Evolutionary conservation across 2,329 filamentous ascomycete genomes (phyloP), one percentile per base, ranked within the genome.

Genomic region (Scolecobasidium constrictum): DNA sequence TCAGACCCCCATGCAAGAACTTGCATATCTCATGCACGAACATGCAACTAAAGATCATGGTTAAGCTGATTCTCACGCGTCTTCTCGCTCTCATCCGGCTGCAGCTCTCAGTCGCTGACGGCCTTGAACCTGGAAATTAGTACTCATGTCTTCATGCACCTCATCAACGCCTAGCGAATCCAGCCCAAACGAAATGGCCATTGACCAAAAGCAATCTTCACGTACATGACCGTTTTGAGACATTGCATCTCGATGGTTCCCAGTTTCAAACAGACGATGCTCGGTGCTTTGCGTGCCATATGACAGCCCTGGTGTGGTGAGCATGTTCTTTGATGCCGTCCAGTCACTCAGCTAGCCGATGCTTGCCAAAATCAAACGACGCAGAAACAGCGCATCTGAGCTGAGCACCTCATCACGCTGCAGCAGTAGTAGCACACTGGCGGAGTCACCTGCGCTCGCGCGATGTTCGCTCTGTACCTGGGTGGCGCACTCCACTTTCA

Each of bases 1-100:
- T 28, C 38, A 41, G 21, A 41, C 23, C 38, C 26, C 38, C 38
- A 28, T 34, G 18, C 38, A 34, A 41, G 15, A n/a, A n/a, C n/a
- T 26, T 41, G 38, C 38, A 41, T 34, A 41, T 21, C 5, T n/a
- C n/a, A n/a, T n/a, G n/a, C n/a, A n/a, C n/a, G 16, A 3, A 26
- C 15, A 41, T 41, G 38, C 38, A 41, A 28, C 38, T 41, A 41
- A 41, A 33, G 26, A 41, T n/a, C n/a, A 19, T 41, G 38, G 21
- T 17, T 18, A 3, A 34, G 38, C 38, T 41, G 38, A 20, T 19
- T 21, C 26, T 26, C 19, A 41, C 38, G 38, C 38, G 38, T 41
- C 38, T 41, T 23, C 31, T 23, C 18, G 38, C 38, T 35, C 15
- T n/a, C 23, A 16, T 28, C 22, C 38, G 38, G 9, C 9, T 31